A percentile compares a stretch with the other conserved stretches of the same genome.
Conservation (phyloP, 306 rosid species). For the Quercus wislizeni region DNA sequence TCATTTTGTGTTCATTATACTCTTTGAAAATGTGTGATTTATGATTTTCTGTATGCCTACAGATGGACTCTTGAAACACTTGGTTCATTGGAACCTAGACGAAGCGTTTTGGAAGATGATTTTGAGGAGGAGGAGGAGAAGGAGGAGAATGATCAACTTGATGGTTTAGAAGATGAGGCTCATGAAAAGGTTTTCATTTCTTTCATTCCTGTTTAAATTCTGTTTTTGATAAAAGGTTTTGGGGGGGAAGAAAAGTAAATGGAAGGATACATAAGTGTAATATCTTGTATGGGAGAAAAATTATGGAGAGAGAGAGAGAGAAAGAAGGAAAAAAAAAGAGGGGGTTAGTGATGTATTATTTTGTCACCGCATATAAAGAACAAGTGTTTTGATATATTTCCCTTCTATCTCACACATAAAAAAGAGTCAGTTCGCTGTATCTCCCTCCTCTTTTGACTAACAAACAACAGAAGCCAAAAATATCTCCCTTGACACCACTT, state of each 20-base stretch:
- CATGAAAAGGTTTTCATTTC: slow-evolving; percentile 57
- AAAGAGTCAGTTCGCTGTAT: too few relatives aligned
- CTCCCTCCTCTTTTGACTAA: too few relatives aligned
- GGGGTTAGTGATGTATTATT: too few relatives aligned
- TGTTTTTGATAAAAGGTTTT: neutral
- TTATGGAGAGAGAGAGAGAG: neutral
- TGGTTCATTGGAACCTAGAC: slow-evolving; percentile 64
- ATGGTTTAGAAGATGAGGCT: slow-evolving; percentile 58
- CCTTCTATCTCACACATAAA: too few relatives aligned
- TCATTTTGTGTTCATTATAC: neutral
- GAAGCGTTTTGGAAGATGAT: slow-evolving; percentile 95
- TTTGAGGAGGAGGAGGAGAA: slow-evolving; percentile 99
- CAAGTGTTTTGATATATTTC: too few relatives aligned
- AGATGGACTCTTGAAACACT: slow-evolving; percentile 87
- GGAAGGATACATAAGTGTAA: neutral
- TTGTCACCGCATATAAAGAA: too few relatives aligned
- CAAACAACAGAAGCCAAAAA: too few relatives aligned
- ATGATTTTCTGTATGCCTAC: neutral
- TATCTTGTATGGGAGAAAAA: neutral
- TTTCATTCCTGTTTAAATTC: slow-evolving; percentile 9
- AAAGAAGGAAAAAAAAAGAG: too few relatives aligned
- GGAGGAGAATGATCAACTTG: slow-evolving; percentile 80
- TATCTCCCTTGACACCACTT: too few relatives aligned
- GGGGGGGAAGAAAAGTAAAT: neutral
- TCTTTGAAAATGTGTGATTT: neutral